phyloP scores from a whole-genome alignment of 768 basidiomycete genomes.

The Mycena kentingensis region DNA sequence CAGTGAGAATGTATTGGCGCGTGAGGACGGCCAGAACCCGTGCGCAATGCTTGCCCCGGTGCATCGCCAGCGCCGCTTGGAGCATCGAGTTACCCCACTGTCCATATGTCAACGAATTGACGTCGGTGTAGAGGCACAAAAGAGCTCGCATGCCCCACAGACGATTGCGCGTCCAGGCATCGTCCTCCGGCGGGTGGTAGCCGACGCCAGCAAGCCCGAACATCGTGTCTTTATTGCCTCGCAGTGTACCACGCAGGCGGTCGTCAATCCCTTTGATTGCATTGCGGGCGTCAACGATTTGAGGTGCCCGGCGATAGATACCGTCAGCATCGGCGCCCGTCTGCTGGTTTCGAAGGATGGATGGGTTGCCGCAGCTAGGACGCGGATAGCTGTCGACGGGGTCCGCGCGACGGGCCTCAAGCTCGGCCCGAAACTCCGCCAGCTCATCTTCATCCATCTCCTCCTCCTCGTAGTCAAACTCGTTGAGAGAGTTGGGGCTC shows the following conservation, averaged over 20 bases:
- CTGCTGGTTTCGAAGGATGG: neutral
- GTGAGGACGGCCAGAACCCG: neutral
- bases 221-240: neutral
- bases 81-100: neutral
- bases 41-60: constrained; percentile 5
- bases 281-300: neutral
- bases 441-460: neutral
- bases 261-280: neutral
- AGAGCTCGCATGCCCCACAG: neutral
- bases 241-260: neutral
- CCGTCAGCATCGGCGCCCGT: neutral
- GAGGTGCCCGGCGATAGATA: neutral
- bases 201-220: neutral
- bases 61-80: neutral
- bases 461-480: neutral
- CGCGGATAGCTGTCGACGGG: too few relatives aligned
- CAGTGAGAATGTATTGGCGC: neutral
- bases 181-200: neutral
- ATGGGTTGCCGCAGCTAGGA: neutral
- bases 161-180: too few relatives aligned
- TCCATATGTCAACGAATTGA: neutral
- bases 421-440: neutral
- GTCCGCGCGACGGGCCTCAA: neutral
- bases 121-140: neutral
- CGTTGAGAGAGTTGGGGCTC: too few relatives aligned